Evolutionary conservation across 2,329 filamentous ascomycete species (phyloP).

Genomic region (Colletotrichum viniferum): DNA sequence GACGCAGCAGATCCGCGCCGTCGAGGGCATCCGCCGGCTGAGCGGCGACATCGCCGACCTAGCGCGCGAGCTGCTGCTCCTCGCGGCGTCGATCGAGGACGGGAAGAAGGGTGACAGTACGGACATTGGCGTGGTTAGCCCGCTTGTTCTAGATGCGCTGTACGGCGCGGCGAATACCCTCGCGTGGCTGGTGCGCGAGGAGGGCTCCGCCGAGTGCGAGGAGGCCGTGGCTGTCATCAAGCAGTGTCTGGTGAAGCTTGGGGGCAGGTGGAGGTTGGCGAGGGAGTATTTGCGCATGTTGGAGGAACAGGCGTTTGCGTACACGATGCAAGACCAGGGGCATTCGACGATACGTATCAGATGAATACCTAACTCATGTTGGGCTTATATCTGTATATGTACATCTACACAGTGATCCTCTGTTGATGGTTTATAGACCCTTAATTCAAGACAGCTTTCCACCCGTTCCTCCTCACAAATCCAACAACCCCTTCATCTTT

Average conservation of each 20-base stretch:
- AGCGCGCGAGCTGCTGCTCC: constrained; percentile 25
- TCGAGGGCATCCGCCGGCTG: constrained; percentile 35
- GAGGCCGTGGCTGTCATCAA: constrained; percentile 32
- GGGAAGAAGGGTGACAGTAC: background rate
- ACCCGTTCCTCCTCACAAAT: constrained; percentile 64
- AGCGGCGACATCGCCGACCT: constrained; percentile 32
- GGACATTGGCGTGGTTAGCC: constrained; percentile 33
- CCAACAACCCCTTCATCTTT: constrained; percentile 62
- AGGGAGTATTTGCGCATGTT: constrained; percentile 39
- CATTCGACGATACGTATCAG: background rate
- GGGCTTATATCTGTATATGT: background rate
- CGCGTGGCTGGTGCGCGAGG: constrained; percentile 42
- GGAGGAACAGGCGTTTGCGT: constrained; percentile 37
- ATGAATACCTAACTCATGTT: background rate
- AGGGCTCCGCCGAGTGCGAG: constrained; percentile 31
- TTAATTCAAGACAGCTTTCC: constrained; percentile 52
- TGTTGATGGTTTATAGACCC: background rate
- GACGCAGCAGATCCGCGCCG: constrained; percentile 35
- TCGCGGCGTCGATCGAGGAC: constrained; percentile 21
- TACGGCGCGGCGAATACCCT: constrained; percentile 40
- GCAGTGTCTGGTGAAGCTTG: constrained; percentile 31
- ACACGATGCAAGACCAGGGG: constrained; percentile 14
- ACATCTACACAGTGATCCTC: background rate
- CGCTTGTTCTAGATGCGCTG: constrained; percentile 39
- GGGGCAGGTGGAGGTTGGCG: constrained; percentile 38